phyloP scores from a whole-genome alignment of 2,329 filamentous ascomycete species.

The Hirsutella minnesotensis region DNA sequence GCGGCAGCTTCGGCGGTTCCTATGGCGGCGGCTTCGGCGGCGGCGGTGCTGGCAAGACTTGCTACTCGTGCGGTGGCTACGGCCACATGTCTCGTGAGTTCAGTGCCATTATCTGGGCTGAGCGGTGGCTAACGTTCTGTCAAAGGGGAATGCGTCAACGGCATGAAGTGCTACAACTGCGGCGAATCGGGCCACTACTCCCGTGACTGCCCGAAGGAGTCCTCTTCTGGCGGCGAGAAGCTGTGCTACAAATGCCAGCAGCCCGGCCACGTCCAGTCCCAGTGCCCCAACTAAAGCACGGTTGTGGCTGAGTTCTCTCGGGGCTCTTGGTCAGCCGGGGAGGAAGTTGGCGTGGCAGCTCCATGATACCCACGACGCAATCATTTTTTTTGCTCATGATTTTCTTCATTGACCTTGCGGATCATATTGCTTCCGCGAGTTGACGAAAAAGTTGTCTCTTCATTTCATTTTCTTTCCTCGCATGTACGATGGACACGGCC shows the following conservation, averaged over 20 bases:
- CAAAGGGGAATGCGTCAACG: conserved; percentile 82
- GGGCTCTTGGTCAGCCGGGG: conserved; percentile 8
- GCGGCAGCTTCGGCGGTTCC: conserved; percentile 29
- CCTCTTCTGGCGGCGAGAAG: conserved; percentile 71
- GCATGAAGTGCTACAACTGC: conserved; percentile 99
- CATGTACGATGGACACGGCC: conserved; percentile 18
- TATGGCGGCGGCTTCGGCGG: conserved; percentile 28
- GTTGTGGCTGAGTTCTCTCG: conserved; percentile 11
- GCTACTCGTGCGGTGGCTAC: conserved; percentile 95
- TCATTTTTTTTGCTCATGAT: conserved; percentile 13
- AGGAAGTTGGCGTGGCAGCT: conserved; percentile 27
- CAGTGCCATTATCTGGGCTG: no score
- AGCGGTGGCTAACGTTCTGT: no score
- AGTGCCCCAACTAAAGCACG: conserved; percentile 65
- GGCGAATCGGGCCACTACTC: conserved; percentile 88
- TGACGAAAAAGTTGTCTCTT: background rate
- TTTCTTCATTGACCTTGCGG: conserved; percentile 6
- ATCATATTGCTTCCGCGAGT: background rate
- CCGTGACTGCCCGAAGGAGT: conserved; percentile 91
- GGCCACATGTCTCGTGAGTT: conserved; percentile 81
- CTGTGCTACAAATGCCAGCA: conserved; percentile 96
- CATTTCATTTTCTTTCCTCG: conserved; percentile 10
- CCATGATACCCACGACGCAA: conserved; percentile 29
- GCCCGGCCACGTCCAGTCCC: conserved; percentile 80
- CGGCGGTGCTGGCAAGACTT: conserved; percentile 61